Evolutionary conservation across 768 basidiomycete species (phyloP).

Genomic region (Lactarius sanguifluus): DNA sequence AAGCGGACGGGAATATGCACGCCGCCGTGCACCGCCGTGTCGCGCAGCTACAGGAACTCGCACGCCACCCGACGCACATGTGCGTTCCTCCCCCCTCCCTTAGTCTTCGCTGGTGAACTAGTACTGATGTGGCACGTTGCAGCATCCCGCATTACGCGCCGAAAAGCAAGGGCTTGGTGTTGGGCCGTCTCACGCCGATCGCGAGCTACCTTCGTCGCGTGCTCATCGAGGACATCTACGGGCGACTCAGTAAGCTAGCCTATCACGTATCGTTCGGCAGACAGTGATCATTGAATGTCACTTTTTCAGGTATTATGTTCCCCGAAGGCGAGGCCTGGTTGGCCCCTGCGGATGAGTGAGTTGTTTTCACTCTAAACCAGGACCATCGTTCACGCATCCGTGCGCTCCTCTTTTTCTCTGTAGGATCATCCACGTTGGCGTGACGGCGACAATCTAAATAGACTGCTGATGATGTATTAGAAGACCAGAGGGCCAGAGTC

Average conservation of each 20-base stretch:
- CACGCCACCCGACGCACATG: slow-evolving; percentile 55
- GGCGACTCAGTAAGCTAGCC: slow-evolving; percentile 46
- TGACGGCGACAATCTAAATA: slow-evolving; percentile 20
- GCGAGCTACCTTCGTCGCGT: slow-evolving; percentile 47
- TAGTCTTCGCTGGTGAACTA: not conserved
- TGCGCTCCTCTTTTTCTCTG: not conserved
- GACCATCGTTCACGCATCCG: not conserved
- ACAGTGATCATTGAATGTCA: not conserved
- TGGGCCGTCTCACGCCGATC: slow-evolving; percentile 37
- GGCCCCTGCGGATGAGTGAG: slow-evolving; percentile 53
- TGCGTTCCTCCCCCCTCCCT: slow-evolving; percentile 35
- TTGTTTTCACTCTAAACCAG: not conserved
- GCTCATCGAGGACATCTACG: slow-evolving; percentile 64
- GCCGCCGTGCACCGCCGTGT: slow-evolving; percentile 37
- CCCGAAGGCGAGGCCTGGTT: slow-evolving; percentile 62
- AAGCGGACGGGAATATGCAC: slow-evolving; percentile 30
- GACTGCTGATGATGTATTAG: not conserved
- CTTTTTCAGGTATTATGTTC: slow-evolving; percentile 51
- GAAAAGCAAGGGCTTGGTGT: slow-evolving; percentile 40
- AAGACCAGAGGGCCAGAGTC: not conserved
- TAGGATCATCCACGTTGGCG: slow-evolving; percentile 25
- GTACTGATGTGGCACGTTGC: not conserved
- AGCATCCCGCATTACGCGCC: slow-evolving; percentile 63
- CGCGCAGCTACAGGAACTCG: slow-evolving; percentile 43
- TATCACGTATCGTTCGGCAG: not conserved